A percentile compares a stretch with the other conserved stretches of the same genome.
Evolutionary conservation across 2,329 filamentous ascomycete genomes (phyloP).

Genomic region (Diaporthe amygdali): DNA sequence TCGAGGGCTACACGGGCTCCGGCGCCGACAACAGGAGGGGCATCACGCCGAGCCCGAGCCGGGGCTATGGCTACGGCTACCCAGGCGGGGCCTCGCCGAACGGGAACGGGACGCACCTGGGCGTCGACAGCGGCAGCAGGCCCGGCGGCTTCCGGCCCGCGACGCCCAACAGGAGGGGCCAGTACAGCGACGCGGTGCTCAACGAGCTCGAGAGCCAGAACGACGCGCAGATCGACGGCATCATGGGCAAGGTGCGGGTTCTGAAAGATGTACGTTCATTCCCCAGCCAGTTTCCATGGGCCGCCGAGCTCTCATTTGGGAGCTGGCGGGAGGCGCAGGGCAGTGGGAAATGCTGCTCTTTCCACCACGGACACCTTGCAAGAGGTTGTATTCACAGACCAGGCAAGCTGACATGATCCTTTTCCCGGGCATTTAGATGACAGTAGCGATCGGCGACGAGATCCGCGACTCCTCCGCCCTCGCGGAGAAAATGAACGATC

Average conservation of each 20-base stretch:
- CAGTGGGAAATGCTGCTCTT: background rate
- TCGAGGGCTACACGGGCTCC: constrained; percentile 73
- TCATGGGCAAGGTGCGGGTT: constrained; percentile 86
- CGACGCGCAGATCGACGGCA: constrained; percentile 86
- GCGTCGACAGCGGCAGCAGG: constrained; percentile 35
- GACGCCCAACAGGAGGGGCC: constrained; percentile 79
- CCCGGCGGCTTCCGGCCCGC: constrained; percentile 61
- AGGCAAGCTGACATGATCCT: background rate
- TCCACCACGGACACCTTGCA: too few relatives aligned
- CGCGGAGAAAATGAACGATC: constrained; percentile 94
- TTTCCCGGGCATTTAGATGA: constrained; percentile 64
- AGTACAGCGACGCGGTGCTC: constrained; percentile 91
- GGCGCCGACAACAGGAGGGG: constrained; percentile 48
- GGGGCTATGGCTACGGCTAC: constrained; percentile 61
- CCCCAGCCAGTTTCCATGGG: background rate
- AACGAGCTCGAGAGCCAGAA: constrained; percentile 97
- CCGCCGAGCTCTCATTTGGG: background rate
- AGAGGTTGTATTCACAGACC: too few relatives aligned
- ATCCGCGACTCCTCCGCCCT: constrained; percentile 89
- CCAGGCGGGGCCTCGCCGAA: constrained; percentile 37
- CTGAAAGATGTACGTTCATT: constrained; percentile 77
- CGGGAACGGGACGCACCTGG: constrained; percentile 37
- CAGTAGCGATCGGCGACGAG: constrained; percentile 90
- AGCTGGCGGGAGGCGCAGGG: background rate
- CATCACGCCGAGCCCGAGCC: constrained; percentile 51